Evolutionary conservation across 495 filamentous ascomycete genomes (phyloP).

Genomic region (Hyaloscypha variabilis): DNA sequence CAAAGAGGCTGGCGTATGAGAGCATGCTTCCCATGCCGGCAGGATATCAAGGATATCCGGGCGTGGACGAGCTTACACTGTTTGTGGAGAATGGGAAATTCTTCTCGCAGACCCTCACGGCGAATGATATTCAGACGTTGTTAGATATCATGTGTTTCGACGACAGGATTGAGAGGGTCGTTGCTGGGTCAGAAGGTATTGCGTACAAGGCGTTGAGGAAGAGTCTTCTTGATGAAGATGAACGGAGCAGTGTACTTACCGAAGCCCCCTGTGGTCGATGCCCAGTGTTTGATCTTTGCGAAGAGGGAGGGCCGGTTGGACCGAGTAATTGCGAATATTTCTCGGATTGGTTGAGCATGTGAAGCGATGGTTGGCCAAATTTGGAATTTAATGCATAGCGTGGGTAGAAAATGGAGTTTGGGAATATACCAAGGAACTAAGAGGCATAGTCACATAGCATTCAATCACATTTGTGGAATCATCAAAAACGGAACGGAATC

Average conservation of each 20-base stretch:
- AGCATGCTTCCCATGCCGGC: slow-evolving; percentile 65
- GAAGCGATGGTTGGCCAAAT: background rate
- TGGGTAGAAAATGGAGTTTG: slow-evolving; percentile 25
- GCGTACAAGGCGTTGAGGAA: slow-evolving; percentile 50
- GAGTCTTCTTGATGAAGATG: slow-evolving; percentile 39
- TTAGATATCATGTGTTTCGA: slow-evolving; percentile 87
- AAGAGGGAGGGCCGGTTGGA: slow-evolving; percentile 83
- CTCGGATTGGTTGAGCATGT: slow-evolving; percentile 67
- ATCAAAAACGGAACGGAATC: slow-evolving; percentile 12
- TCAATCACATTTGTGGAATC: slow-evolving; percentile 5
- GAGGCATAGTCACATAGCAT: background rate
- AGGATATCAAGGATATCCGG: slow-evolving; percentile 75
- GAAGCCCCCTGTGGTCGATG: slow-evolving; percentile 90
- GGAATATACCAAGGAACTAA: slow-evolving; percentile 29
- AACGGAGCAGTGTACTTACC: slow-evolving; percentile 54
- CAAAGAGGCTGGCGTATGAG: slow-evolving; percentile 26
- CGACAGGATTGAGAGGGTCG: slow-evolving; percentile 67
- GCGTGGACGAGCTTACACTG: slow-evolving; percentile 67
- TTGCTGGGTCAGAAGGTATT: slow-evolving; percentile 49
- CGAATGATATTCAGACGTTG: slow-evolving; percentile 76
- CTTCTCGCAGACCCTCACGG: slow-evolving; percentile 63
- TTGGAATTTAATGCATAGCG: slow-evolving; percentile 25
- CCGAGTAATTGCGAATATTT: slow-evolving; percentile 93
- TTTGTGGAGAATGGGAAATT: slow-evolving; percentile 68
- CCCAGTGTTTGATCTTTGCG: slow-evolving; percentile 92